Conservation (phyloP, 1,284 basidiomycete genomes). For the Bothia castanella region DNA sequence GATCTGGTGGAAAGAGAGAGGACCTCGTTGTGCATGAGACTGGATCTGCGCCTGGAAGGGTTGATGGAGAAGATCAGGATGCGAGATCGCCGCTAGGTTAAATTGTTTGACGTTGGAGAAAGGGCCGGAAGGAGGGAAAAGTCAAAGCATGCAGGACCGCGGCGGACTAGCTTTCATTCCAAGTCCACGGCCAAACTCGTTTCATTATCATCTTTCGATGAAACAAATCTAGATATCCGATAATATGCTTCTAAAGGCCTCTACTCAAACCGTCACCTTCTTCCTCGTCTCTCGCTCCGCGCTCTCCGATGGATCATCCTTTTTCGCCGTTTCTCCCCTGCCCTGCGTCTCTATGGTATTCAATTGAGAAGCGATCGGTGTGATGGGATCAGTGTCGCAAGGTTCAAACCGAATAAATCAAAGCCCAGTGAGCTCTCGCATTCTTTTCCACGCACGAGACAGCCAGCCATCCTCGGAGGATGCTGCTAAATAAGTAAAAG, state of each 20-base stretch:
- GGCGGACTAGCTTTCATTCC: slow-evolving; percentile 7
- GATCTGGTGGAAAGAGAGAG: slow-evolving; percentile 13
- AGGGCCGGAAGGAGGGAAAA: background rate
- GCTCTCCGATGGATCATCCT: slow-evolving; percentile 29
- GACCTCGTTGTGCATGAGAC: slow-evolving; percentile 17
- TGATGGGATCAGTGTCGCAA: slow-evolving; percentile 39
- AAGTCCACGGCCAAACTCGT: slow-evolving; percentile 21
- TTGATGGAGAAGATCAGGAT: slow-evolving; percentile 22
- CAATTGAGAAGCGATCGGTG: slow-evolving; percentile 34
- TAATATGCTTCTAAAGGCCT: slow-evolving; percentile 30
- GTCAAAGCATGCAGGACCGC: slow-evolving; percentile 16
- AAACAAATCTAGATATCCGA: slow-evolving; percentile 22
- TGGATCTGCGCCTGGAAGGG: slow-evolving; percentile 13
- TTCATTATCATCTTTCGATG: slow-evolving; percentile 15
- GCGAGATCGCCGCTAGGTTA: slow-evolving; percentile 30
- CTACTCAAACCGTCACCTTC: slow-evolving; percentile 41
- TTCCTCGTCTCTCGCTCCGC: slow-evolving; percentile 36
- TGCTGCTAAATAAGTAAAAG: slow-evolving; percentile 55
- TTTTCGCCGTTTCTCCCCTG: slow-evolving; percentile 16
- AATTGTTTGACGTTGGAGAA: slow-evolving; percentile 20
- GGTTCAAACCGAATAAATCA: slow-evolving; percentile 47
- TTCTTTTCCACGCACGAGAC: slow-evolving; percentile 62
- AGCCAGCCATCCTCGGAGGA: slow-evolving; percentile 57
- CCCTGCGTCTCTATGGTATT: slow-evolving; percentile 24
- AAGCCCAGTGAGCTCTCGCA: slow-evolving; percentile 65